Evolutionary conservation across 1,284 basidiomycete species (phyloP), one percentile per base, ranked within the genome.

Genomic region (Fomitopsis betulina): DNA sequence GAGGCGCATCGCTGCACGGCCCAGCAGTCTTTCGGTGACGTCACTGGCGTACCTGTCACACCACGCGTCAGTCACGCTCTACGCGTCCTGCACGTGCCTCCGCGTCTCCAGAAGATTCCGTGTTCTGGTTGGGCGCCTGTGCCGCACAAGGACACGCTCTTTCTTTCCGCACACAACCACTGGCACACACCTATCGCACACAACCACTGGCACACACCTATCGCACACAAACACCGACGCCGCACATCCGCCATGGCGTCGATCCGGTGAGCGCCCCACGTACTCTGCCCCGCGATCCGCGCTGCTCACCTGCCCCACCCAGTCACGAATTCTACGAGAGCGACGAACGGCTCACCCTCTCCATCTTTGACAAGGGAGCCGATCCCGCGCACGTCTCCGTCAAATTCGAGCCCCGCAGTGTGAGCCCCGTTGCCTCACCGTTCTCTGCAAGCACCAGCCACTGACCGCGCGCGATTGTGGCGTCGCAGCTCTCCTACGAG

Each of bases 241-340:
- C 4, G 9, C 45, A 30, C 49, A 32, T 25, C 5, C 21, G 51
- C 12, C 25, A 58, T 58, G 57, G 43, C 57, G 19, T 27, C 53
- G 32, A 53, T 54, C 35, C 53, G 57, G 57, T 58, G 19, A 30
- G 56, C 38, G 9, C 45, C 32, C 10, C 33, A 21, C 21, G 25
- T 30, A 19, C 19, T 32, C 23, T 45, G 4, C 45, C 45, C 45
- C 25, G 15, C 45, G 45, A 47, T 47, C 45, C 45, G 21, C 45
- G n/a, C 45, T 21, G 50, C 30, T 39, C 51, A 57, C 21, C 54
- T 45, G 35, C 15, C 53, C 27, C 38, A 32, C 57, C 19, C 61
- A 94, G 93, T 72, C 85, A 94, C 75, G 92, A 94, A 71, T 95
- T 90, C 73, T 95, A 94, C 73, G 93, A 95, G 73, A 89, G 86